A percentile compares a stretch with the other conserved stretches of the same genome.
phyloP scores from a whole-genome alignment of 2,329 filamentous ascomycete genomes.

The Pestalotiopsis sp. region DNA sequence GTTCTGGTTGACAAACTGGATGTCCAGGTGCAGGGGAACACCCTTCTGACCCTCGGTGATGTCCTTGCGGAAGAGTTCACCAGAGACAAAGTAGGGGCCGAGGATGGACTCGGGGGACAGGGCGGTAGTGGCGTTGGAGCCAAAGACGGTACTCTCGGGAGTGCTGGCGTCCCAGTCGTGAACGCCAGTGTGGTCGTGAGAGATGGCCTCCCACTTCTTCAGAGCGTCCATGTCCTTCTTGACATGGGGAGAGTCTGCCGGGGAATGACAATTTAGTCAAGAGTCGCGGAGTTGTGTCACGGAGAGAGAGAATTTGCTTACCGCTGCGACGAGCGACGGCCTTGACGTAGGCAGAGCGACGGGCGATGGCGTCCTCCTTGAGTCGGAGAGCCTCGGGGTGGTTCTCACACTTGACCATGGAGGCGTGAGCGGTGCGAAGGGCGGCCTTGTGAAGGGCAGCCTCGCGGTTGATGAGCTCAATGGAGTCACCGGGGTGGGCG shows the following conservation, averaged over 20 bases:
- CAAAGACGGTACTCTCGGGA: constrained; percentile 39
- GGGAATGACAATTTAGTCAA: background rate
- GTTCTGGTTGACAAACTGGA: constrained; percentile 55
- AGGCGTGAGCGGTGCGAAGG: background rate
- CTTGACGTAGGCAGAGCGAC: background rate
- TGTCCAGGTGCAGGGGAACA: constrained; percentile 50
- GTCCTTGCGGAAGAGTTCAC: constrained; percentile 51
- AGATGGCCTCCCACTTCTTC: background rate
- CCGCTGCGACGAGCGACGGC: background rate
- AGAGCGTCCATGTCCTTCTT: background rate
- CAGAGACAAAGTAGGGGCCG: constrained; percentile 57
- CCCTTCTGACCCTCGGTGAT: constrained; percentile 50
- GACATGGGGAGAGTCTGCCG: background rate
- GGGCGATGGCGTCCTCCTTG: background rate
- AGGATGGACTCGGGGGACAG: constrained; percentile 54
- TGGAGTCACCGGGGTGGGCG: background rate
- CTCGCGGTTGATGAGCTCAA: background rate
- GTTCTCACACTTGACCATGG: background rate
- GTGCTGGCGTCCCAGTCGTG: constrained; percentile 34
- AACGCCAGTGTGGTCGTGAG: background rate
- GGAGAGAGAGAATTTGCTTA: background rate
- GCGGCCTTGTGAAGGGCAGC: background rate
- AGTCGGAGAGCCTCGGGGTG: background rate
- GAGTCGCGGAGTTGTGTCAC: background rate
- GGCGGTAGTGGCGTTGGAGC: constrained; percentile 47